Evolutionary conservation across 164 flowering plant genomes (phyloP).

Genomic region (Malania oleifera): DNA sequence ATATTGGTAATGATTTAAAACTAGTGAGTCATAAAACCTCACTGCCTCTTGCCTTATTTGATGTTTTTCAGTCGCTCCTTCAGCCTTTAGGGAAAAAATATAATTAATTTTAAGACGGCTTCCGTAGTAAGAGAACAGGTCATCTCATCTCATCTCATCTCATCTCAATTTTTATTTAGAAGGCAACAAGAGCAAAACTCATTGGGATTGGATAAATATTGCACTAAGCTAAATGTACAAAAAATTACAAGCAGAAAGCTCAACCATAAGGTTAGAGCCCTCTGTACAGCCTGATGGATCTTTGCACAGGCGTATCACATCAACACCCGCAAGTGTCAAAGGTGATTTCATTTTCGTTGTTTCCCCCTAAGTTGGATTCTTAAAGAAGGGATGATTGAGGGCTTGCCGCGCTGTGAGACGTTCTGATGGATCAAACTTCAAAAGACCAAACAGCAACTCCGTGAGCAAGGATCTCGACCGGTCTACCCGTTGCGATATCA

Average conservation of each 20-base stretch:
- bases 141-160: no score
- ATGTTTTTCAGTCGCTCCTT: no score
- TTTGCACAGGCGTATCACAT: neutral
- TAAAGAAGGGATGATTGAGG: slow-evolving; percentile 68
- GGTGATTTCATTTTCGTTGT: neutral
- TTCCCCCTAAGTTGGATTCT: slow-evolving; percentile 16
- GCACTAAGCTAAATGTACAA: neutral
- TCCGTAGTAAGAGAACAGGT: no score
- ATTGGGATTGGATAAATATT: neutral
- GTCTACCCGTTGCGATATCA: slow-evolving; percentile 40
- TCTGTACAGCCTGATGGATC: neutral
- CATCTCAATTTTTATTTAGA: no score
- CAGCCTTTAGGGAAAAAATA: no score
- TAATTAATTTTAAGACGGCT: no score
- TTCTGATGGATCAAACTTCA: slow-evolving; percentile 67
- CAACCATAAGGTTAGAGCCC: neutral
- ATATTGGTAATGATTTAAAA: no score
- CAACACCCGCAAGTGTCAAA: neutral
- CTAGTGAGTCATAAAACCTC: no score
- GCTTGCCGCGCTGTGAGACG: slow-evolving; percentile 72
- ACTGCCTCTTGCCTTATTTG: no score
- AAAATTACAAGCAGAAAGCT: neutral
- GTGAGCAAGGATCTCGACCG: slow-evolving; percentile 32
- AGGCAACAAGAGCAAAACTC: no score
- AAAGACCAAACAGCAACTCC: slow-evolving; percentile 56